Percentiles rank a stretch among this genome's conserved stretches.
Conservation (phyloP, 768 basidiomycete genomes). For the Lentinula sp. region DNA sequence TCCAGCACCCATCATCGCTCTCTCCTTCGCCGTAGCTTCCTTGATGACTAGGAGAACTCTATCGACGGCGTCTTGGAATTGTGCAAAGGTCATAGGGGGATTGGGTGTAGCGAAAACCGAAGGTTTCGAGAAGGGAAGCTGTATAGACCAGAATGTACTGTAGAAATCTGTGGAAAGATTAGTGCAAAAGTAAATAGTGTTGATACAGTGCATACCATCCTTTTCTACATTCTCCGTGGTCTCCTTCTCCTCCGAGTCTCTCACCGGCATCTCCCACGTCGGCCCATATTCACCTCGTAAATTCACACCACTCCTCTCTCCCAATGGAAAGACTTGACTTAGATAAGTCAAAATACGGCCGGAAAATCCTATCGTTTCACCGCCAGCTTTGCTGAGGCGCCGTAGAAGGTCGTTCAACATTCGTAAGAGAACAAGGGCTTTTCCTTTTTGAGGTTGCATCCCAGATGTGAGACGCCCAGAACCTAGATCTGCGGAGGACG, state of each 20-base stretch:
- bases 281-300: conserved; percentile 83
- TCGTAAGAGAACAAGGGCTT: conserved; percentile 78
- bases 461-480: conserved; percentile 58
- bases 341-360: conserved; percentile 87
- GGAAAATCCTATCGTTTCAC: conserved; percentile 73
- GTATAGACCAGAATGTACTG: conserved; percentile 85
- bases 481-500: background rate
- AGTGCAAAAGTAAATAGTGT: background rate
- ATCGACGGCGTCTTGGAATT: conserved; percentile 67
- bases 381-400: conserved; percentile 80
- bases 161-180: conserved; percentile 55
- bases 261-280: conserved; percentile 43
- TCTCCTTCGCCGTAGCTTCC: conserved; percentile 84
- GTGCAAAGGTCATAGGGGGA: conserved; percentile 43
- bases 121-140: conserved; percentile 80
- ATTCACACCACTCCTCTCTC: conserved; percentile 89
- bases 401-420: conserved; percentile 84
- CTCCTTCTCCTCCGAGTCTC: conserved; percentile 20
- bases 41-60: conserved; percentile 75
- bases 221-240: conserved; percentile 24
- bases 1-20: conserved; percentile 80
- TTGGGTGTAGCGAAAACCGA: conserved; percentile 44
- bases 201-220: conserved; percentile 34
- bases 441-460: conserved; percentile 83
- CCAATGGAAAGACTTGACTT: conserved; percentile 79